Base-by-base conservation (phyloP, 257 asterid genomes). In the Ligustrum vulgare region DNA sequence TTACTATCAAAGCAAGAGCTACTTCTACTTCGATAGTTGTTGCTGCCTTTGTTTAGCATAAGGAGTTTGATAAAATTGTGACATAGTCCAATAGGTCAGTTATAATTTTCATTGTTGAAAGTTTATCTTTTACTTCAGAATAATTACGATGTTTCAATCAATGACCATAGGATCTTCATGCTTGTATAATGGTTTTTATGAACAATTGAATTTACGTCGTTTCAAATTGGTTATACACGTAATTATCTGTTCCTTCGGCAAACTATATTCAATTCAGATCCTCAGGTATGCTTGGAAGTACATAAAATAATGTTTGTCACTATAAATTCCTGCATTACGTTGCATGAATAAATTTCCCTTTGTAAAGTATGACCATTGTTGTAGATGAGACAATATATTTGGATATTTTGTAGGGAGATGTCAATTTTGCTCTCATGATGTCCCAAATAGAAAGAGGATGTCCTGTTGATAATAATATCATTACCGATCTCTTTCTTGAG, bases 361-460 rank as follows among this genome's bases (percentile, higher is more conserved):
- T 64, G 56, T 37, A 54, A 39, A 72, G 56, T 39, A 18, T 28
- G 60, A 41, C 23, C 60, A 49, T 49, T 49, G 3, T 15, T 18
- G 20, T 18, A 32, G 45, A 20, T 47, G 64, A 22, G 33, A 32
- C 13, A 69, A 62, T 8, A 25, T 43, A 43, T 34, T 41, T 78
- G 68, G 64, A 49, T 36, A 76, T 45, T 81, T 43, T 81, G 74
- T 87, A 91, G 98, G 98, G 98, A 79, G 98, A 97, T 82, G 97
- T 93, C 73, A 93, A 91, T 83, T 93, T 93, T 88, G 95, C 98
- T 49, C 92, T 91, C 67, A 93, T 93, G 98, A 87, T 93, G 98
- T 93, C 97, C 72, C 98, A 93, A 89, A 93, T 93, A 97, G 98
- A 93, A 74, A 96, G 97, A 28, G 97, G 98, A 8, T 93, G 98